Evolutionary conservation across 345 rosid genomes (phyloP).

Genomic region (Moringa oleifera): DNA sequence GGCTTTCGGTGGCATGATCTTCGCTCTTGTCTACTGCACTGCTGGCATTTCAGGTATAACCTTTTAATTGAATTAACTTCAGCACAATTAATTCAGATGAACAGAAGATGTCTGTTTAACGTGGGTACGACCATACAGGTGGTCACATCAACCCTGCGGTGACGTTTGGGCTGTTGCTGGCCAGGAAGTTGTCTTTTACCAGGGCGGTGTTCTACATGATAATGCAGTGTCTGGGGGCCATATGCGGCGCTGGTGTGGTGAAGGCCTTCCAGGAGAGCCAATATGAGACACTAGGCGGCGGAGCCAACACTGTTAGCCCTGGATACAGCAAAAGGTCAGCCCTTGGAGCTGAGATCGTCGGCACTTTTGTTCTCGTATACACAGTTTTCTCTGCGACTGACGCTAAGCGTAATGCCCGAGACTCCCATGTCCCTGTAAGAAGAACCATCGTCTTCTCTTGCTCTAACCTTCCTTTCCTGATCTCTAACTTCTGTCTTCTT

Average conservation of each 20-base stretch:
- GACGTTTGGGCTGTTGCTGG: conserved; percentile 40
- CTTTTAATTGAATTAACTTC: neutral
- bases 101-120: neutral
- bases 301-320: conserved; percentile 28
- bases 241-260: conserved; percentile 40
- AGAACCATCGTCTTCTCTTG: conserved; percentile 4
- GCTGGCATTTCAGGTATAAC: conserved; percentile 37
- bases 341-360: conserved; percentile 39
- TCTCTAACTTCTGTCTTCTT: neutral
- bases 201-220: conserved; percentile 37
- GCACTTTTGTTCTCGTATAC: conserved; percentile 41
- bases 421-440: conserved; percentile 37
- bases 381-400: conserved; percentile 51
- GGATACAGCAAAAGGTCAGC: conserved; percentile 30
- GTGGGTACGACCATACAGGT: conserved; percentile 17
- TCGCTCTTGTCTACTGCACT: conserved; percentile 37
- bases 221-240: conserved; percentile 43
- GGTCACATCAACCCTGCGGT: conserved; percentile 50
- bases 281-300: conserved; percentile 30
- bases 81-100: neutral
- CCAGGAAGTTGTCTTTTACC: conserved; percentile 38
- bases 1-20: conserved; percentile 48
- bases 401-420: conserved; percentile 42
- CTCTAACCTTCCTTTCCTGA: neutral
- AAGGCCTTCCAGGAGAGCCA: conserved; percentile 26